Base-by-base conservation (phyloP, 2,329 filamentous ascomycete genomes). In the Purpureocillium lavendulum region DNA sequence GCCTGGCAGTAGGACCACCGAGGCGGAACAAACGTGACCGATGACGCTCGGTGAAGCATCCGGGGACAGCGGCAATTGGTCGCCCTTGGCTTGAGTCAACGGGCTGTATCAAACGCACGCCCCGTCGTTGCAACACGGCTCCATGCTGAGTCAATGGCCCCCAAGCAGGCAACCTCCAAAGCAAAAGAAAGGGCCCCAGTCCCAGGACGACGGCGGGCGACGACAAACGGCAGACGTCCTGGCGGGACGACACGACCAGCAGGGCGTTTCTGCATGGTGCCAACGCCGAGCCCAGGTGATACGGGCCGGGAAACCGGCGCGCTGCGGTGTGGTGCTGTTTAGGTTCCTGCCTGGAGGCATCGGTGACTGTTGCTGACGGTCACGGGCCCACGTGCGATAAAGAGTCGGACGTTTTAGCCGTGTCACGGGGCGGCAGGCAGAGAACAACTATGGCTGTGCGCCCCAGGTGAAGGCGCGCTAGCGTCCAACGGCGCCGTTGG, bases 81-180 rank as follows among this genome's bases (percentile, higher is more conserved):
- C 26, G 26, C 35, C 35, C n/a, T 30, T 13, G 11, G 2, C 7
- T 36, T 30, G 35, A 36, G 35, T 36, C 35, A 36, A 36, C 26
- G 10, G 15, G 16, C 35, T 26, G 35, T 30, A 36, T 12, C 35
- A 14, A 30, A 17, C 16, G 29, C n/a, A 16, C 35, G 28, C 35
- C 35, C 35, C 29, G 29, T 30, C 17, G 10, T 17, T 13, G 29
- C 8, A 31, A 2, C 11, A 13, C 21, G 30, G 6, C 4, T 29
- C 30, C 21, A 26, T 26, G 21, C 36, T 38, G 36, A 38, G 30
- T 38, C 36, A 26, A 38, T 30, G 36, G 30, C 21, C 14, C 36
- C 36, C 28, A 33, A 26, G 15, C 31, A 33, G 36, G 30, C 36
- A 38, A 14, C 17, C 1, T 17, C 36, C 21, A 26, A 26, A 26